A percentile compares a stretch with the other conserved stretches of the same genome.
These are phyloP conservation scores for Boletus reticuloceps DNA, from an alignment of 768 basidiomycete species.

Conservation along the genomic window DNA sequence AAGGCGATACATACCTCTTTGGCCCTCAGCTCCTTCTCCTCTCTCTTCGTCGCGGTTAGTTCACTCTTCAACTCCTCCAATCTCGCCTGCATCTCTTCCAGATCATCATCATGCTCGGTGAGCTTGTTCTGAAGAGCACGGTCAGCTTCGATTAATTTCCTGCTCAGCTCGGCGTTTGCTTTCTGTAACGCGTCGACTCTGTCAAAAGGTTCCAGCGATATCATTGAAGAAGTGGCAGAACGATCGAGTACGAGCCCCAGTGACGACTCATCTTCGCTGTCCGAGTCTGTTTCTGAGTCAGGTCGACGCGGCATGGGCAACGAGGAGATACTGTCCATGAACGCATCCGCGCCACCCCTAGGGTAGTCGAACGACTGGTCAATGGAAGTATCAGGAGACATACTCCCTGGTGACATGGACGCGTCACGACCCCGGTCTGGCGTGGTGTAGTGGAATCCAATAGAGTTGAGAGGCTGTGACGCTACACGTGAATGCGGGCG, in stretches of 20 bases:
- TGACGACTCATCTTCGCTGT: slow-evolving; percentile 45
- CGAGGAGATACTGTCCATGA: slow-evolving; percentile 48
- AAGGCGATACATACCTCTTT: slow-evolving; percentile 63
- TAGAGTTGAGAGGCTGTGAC: slow-evolving; percentile 43
- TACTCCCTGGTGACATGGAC: slow-evolving; percentile 25
- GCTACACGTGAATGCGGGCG: slow-evolving; percentile 67
- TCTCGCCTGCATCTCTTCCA: slow-evolving; percentile 74
- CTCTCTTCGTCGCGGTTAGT: slow-evolving; percentile 74
- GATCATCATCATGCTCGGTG: slow-evolving; percentile 74
- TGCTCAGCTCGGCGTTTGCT: slow-evolving; percentile 69
- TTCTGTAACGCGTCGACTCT: slow-evolving; percentile 70
- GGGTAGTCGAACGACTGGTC: slow-evolving; percentile 39
- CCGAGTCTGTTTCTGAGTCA: slow-evolving; percentile 49
- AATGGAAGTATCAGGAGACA: slow-evolving; percentile 37
- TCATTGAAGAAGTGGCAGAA: slow-evolving; percentile 54
- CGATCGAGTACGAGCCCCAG: slow-evolving; percentile 64
- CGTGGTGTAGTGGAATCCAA: slow-evolving; percentile 43
- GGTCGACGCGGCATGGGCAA: slow-evolving; percentile 54
- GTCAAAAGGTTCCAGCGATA: slow-evolving; percentile 71
- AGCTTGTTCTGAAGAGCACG: slow-evolving; percentile 62
- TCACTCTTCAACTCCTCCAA: slow-evolving; percentile 80
- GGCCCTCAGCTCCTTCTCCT: slow-evolving; percentile 87
- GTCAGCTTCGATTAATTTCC: slow-evolving; percentile 76
- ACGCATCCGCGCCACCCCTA: slow-evolving; percentile 35
- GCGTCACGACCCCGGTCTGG: slow-evolving; percentile 35